A percentile compares a stretch with the other conserved stretches of the same genome.
phyloP scores from a whole-genome alignment of 2,329 filamentous ascomycete species.

The Fusarium mundagurra region DNA sequence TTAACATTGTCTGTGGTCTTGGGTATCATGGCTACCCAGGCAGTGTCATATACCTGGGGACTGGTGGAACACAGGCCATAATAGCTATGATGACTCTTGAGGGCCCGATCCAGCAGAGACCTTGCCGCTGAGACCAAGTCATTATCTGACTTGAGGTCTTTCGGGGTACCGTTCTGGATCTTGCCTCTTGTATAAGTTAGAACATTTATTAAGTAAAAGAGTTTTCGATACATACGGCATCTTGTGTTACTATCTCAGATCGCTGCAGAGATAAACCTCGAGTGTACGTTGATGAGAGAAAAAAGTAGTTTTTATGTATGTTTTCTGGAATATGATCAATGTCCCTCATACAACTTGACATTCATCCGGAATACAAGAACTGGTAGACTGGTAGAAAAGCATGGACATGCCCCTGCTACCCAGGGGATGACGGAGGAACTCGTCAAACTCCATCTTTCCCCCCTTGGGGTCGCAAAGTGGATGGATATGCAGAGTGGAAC shows the following conservation, averaged over 20 bases:
- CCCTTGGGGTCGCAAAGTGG: no score
- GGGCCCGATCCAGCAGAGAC: neutral
- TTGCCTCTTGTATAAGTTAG: rapidly evolving
- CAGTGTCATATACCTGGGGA: constrained; percentile 2
- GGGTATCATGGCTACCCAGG: neutral
- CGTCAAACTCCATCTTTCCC: neutral
- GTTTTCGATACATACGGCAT: neutral
- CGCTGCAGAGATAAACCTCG: neutral
- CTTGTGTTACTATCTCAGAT: rapidly evolving
- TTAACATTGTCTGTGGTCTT: neutral
- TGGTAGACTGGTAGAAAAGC: rapidly evolving
- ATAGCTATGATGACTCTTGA: neutral
- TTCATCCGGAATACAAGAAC: rapidly evolving
- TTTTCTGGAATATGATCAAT: rapidly evolving
- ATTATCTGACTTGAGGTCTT: rapidly evolving
- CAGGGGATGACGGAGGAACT: no score
- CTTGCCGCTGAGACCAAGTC: neutral
- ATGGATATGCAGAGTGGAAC: rapidly evolving
- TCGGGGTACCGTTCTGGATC: rapidly evolving
- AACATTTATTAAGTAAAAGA: rapidly evolving
- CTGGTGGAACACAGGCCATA: neutral
- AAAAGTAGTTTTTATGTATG: rapidly evolving
- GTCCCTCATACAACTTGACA: rapidly evolving
- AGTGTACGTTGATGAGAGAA: rapidly evolving
- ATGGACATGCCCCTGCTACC: no score